A percentile compares a stretch with the other conserved stretches of the same genome.
phyloP scores from a whole-genome alignment of 1,284 basidiomycete species.

The Fomes fomentarius region DNA sequence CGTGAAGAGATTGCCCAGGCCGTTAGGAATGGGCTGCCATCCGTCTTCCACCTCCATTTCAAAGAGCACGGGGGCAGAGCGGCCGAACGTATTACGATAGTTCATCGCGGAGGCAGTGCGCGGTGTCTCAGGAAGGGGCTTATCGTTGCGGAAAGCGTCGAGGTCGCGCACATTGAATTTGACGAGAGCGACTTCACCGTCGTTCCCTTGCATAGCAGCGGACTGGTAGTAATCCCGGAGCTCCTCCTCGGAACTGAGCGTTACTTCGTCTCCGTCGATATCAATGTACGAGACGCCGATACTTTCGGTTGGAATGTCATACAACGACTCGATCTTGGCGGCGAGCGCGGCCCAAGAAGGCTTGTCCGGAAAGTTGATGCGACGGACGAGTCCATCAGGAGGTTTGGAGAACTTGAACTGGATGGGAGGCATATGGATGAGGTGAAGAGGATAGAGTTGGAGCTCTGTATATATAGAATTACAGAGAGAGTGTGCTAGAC shows the following conservation, averaged over 20 bases:
- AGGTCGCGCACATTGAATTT: constrained; percentile 71
- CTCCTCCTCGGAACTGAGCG: constrained; percentile 71
- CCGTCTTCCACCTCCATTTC: constrained; percentile 67
- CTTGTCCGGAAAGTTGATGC: constrained; percentile 51
- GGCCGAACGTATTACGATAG: constrained; percentile 58
- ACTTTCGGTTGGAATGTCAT: constrained; percentile 54
- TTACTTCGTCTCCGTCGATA: constrained; percentile 70
- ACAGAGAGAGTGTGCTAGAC: constrained; percentile 7
- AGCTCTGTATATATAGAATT: constrained; percentile 15
- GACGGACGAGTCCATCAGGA: constrained; percentile 49
- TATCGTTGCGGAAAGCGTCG: constrained; percentile 40
- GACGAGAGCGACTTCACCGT: constrained; percentile 35
- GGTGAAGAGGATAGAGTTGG: neutral
- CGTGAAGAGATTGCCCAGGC: constrained; percentile 29
- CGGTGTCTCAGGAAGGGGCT: constrained; percentile 42
- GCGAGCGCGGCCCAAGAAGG: constrained; percentile 63
- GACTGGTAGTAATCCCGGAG: constrained; percentile 60
- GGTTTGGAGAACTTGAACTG: constrained; percentile 36
- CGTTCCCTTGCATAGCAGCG: constrained; percentile 12
- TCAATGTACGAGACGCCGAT: constrained; percentile 73
- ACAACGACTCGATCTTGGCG: constrained; percentile 55
- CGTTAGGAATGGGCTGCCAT: constrained; percentile 57
- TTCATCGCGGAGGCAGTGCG: constrained; percentile 27
- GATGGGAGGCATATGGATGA: constrained; percentile 31
- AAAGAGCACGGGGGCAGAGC: constrained; percentile 40